Evolutionary conservation across 2,329 filamentous ascomycete genomes (phyloP).

Genomic region (Ophiostoma ulmi): DNA sequence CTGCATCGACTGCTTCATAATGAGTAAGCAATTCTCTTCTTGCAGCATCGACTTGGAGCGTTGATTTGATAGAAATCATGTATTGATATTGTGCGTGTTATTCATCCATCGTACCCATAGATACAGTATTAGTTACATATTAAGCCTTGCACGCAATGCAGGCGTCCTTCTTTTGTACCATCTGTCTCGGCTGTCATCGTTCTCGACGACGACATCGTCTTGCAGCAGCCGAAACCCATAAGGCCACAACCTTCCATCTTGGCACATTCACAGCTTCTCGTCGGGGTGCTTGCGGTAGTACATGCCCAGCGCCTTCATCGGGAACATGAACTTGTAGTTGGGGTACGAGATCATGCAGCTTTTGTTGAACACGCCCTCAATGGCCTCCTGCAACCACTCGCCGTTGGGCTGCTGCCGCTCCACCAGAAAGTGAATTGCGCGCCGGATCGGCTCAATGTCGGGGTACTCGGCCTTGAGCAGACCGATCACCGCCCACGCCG

Average conservation of each 20-base stretch:
- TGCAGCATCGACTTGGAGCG: not conserved
- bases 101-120: not conserved
- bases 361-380: conserved; percentile 98
- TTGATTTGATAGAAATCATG: not conserved
- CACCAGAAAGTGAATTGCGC: conserved; percentile 77
- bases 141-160: not conserved
- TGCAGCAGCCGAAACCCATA: not conserved
- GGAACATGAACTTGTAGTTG: conserved; percentile 97
- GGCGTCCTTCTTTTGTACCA: not conserved
- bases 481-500: conserved; percentile 80
- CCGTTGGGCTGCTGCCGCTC: conserved; percentile 78
- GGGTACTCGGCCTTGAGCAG: conserved; percentile 80
- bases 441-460: conserved; percentile 64
- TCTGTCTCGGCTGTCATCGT: not conserved
- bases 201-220: not conserved
- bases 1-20: not conserved
- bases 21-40: not conserved
- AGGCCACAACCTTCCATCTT: no score
- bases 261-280: conserved; percentile 34
- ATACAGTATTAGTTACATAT: not conserved
- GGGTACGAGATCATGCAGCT: conserved; percentile 99
- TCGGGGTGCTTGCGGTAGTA: conserved; percentile 70
- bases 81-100: not conserved
- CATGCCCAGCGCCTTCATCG: conserved; percentile 89
- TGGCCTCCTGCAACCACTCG: conserved; percentile 91